Conservation (phyloP, 2,329 filamentous ascomycete species). For the Fonsecaea nubica region DNA sequence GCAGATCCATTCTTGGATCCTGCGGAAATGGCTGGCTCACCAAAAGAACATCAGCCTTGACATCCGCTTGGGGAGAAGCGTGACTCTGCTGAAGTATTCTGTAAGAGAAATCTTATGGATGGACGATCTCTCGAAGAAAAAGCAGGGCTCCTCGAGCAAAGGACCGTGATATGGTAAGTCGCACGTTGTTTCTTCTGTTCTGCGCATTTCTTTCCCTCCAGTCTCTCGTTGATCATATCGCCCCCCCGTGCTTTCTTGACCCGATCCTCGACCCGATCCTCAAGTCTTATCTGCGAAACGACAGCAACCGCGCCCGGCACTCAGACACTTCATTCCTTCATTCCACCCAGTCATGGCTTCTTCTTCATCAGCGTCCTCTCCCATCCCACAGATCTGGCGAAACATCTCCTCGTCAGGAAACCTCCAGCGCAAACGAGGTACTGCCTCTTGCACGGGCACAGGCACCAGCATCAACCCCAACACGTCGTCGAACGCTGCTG, state of each 20-base stretch:
- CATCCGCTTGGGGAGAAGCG: background rate
- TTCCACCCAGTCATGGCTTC: background rate
- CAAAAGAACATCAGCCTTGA: background rate
- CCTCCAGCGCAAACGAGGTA: background rate
- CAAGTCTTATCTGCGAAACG: background rate
- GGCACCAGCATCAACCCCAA: background rate
- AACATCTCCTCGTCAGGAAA: background rate
- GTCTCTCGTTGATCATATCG: background rate
- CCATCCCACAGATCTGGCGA: constrained; percentile 1
- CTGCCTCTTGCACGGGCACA: background rate
- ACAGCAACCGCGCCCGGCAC: background rate
- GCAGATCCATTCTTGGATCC: background rate
- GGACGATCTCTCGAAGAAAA: background rate
- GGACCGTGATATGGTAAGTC: background rate
- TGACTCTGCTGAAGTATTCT: background rate
- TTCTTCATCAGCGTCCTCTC: background rate
- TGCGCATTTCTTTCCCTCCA: background rate
- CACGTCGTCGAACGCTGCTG: background rate
- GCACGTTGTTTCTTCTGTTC: background rate
- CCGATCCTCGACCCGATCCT: background rate
- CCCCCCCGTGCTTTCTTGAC: background rate
- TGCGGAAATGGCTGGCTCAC: background rate
- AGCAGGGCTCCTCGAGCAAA: background rate
- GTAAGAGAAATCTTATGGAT: background rate
- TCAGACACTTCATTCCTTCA: background rate